Conservation (phyloP, 345 rosid genomes). For the Salix dunnii region DNA sequence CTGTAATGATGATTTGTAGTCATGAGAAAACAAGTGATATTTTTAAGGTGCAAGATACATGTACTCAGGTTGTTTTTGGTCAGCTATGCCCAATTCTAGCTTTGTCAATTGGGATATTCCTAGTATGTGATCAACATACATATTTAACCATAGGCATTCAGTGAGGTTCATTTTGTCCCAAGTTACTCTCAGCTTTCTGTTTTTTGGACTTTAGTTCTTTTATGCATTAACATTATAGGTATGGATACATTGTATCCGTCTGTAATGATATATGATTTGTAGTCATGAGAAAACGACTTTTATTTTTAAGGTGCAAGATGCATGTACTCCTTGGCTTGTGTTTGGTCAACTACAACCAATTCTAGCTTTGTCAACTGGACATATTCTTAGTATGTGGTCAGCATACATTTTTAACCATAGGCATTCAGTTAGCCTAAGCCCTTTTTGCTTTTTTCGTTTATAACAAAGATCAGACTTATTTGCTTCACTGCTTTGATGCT, state of each 20-base stretch:
- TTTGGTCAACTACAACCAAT: background rate
- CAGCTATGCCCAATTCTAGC: background rate
- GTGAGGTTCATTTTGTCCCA: background rate
- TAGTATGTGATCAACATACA: background rate
- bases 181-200: background rate
- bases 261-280: too few species aligned
- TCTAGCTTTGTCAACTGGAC: background rate
- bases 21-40: too few species aligned
- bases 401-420: background rate
- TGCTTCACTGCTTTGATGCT: background rate
- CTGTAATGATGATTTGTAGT: too few species aligned
- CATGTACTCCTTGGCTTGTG: background rate
- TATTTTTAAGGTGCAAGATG: background rate
- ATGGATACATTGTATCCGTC: background rate
- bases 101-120: background rate
- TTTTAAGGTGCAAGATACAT: background rate
- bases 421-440: background rate
- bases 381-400: background rate
- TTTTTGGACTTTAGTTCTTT: slow-evolving; percentile 14
- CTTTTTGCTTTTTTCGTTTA: background rate
- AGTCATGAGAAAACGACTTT: too few species aligned
- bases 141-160: slow-evolving; percentile 11
- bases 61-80: background rate
- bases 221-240: background rate
- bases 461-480: background rate